A percentile compares a stretch with the other conserved stretches of the same genome.
These are phyloP conservation scores for Sporothrix phasma DNA, from an alignment of 2,329 filamentous ascomycete genomes.

Conservation along the genomic window DNA sequence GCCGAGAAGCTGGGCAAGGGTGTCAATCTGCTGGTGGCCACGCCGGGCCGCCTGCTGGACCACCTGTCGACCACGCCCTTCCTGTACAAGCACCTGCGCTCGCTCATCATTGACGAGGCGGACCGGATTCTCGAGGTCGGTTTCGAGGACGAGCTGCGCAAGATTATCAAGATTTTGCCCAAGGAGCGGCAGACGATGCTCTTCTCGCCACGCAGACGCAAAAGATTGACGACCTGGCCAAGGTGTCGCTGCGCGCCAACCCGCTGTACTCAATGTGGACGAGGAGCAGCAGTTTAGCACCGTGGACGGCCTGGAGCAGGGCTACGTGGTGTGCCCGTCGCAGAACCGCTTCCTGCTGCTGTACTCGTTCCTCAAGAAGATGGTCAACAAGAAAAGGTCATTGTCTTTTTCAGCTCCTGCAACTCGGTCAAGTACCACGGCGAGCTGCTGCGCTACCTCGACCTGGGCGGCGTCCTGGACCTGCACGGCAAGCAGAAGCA, in stretches of 20 bases:
- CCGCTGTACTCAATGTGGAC: constrained; percentile 95
- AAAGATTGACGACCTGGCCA: constrained; percentile 92
- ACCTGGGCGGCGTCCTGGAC: constrained; percentile 62
- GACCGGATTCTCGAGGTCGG: constrained; percentile 94
- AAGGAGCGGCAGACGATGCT: constrained; percentile 88
- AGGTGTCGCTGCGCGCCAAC: constrained; percentile 83
- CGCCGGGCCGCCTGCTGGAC: constrained; percentile 83
- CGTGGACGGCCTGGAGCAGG: constrained; percentile 88
- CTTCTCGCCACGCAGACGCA: constrained; percentile 98
- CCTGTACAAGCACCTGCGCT: constrained; percentile 83
- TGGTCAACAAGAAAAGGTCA: constrained; percentile 96
- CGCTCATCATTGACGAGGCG: constrained; percentile 90
- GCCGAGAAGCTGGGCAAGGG: constrained; percentile 90
- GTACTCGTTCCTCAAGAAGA: constrained; percentile 87
- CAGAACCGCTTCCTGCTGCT: constrained; percentile 90
- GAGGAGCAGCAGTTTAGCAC: constrained; percentile 69
- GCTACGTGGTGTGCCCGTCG: constrained; percentile 86
- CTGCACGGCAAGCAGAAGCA: constrained; percentile 96
- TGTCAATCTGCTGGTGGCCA: constrained; percentile 89
- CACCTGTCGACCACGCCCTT: constrained; percentile 92
- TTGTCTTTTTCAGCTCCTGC: constrained; percentile 90
- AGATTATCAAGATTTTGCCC: constrained; percentile 90
- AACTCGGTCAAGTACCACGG: constrained; percentile 93
- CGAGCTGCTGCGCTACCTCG: constrained; percentile 94
- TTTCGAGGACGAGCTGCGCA: constrained; percentile 96